Conservation (phyloP, 331 rosid species). For the Arachis monticola region DNA sequence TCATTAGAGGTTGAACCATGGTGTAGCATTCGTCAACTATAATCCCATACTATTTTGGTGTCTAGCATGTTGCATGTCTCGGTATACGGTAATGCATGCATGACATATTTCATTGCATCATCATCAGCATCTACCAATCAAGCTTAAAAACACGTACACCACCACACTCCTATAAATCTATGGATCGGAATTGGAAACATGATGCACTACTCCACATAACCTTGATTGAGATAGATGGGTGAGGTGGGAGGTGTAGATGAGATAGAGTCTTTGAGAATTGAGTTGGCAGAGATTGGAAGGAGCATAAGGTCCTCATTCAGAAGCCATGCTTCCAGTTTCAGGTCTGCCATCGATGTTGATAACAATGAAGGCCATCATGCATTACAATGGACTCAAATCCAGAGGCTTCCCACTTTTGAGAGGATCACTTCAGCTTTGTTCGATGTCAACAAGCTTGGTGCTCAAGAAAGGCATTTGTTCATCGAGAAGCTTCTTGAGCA, state of each 20-base stretch:
- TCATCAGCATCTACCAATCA: constrained; percentile 20
- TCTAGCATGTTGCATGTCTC: no score
- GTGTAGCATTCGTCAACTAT: no score
- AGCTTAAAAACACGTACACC: neutral
- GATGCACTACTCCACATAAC: neutral
- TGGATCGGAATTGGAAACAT: neutral
- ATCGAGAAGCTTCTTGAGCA: constrained; percentile 63
- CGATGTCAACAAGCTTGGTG: constrained; percentile 66
- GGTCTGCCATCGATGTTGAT: constrained; percentile 29
- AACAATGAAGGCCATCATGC: constrained; percentile 33
- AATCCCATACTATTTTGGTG: no score
- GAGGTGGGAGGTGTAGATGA: constrained; percentile 57
- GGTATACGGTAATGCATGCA: neutral
- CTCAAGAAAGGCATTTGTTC: constrained; percentile 49
- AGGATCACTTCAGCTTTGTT: constrained; percentile 61
- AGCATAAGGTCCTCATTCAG: no score
- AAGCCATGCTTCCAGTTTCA: constrained; percentile 52
- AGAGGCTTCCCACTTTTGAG: constrained; percentile 25
- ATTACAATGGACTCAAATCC: constrained; percentile 56
- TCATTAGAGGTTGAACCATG: no score
- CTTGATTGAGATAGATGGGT: constrained; percentile 50
- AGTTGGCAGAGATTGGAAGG: no score
- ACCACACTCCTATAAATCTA: constrained; percentile 7
- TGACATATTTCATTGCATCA: constrained; percentile 42
- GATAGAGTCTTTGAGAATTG: constrained; percentile 53